Conservation (phyloP, 1,284 basidiomycete species). For the Cystobasidium pallidum region DNA sequence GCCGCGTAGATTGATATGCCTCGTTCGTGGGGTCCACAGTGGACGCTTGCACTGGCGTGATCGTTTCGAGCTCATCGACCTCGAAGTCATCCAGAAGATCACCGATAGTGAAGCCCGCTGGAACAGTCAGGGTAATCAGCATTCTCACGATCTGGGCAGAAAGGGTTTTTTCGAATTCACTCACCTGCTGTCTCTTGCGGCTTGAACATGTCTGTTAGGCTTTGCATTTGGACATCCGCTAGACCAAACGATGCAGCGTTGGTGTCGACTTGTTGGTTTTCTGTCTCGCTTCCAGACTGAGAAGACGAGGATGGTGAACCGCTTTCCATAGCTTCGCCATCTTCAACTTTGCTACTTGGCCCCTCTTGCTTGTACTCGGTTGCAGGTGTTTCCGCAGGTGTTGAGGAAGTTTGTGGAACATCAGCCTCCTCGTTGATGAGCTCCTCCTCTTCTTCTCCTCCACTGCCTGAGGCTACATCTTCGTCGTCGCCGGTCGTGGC, state of each 20-base stretch:
- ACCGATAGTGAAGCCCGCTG: constrained; percentile 35
- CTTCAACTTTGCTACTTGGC: not conserved
- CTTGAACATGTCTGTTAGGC: constrained; percentile 43
- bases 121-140: not conserved
- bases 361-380: not conserved
- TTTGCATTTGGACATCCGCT: constrained; percentile 34
- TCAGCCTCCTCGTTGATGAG: not conserved
- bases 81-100: constrained; percentile 36
- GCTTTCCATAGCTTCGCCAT: not conserved
- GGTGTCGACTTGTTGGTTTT: not conserved
- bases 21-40: not conserved
- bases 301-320: not conserved
- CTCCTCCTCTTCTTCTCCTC: not conserved
- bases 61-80: constrained; percentile 28
- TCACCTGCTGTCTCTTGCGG: constrained; percentile 36
- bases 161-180: not conserved
- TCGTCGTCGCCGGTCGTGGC: no score
- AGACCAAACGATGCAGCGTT: not conserved
- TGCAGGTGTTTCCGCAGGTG: not conserved
- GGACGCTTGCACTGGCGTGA: not conserved
- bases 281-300: not conserved
- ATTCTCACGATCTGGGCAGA: not conserved
- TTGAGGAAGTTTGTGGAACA: not conserved
- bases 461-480: not conserved
- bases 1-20: not conserved